Conservation (phyloP, 129 eudicot genomes). For the Escallonia herrerae region DNA sequence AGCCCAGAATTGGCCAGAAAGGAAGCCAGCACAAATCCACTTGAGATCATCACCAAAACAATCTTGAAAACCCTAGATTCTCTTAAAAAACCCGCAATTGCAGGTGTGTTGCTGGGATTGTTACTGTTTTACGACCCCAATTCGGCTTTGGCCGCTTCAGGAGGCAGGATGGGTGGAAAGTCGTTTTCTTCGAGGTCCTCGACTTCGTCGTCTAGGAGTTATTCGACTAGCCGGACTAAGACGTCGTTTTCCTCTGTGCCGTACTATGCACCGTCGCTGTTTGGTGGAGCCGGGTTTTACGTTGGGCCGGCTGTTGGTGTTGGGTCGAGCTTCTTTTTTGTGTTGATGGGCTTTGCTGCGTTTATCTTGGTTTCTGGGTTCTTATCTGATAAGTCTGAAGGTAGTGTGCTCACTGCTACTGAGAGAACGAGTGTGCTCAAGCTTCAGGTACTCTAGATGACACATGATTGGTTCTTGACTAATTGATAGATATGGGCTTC, state of each 20-base stretch:
- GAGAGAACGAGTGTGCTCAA: conserved; percentile 84
- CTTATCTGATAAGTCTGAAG: conserved; percentile 57
- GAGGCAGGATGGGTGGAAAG: conserved; percentile 80
- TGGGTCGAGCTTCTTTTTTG: conserved; percentile 52
- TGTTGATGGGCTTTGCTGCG: conserved; percentile 68
- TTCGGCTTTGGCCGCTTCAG: conserved; percentile 73
- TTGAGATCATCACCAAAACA: conserved; percentile 19
- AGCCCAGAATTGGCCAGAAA: background rate
- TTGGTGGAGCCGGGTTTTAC: conserved; percentile 65
- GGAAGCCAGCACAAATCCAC: conserved; percentile 8
- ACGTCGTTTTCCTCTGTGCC: conserved; percentile 58
- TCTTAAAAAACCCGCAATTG: conserved; percentile 48
- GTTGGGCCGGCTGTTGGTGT: conserved; percentile 74
- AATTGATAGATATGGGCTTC: no score
- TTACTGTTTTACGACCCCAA: conserved; percentile 48
- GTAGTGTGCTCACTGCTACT: conserved; percentile 69
- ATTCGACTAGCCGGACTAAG: conserved; percentile 23
- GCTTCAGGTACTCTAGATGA: conserved; percentile 59
- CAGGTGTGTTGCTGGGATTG: conserved; percentile 55
- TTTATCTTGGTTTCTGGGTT: conserved; percentile 77
- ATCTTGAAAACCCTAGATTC: conserved; percentile 29
- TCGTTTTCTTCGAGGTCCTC: conserved; percentile 50
- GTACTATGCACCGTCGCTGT: conserved; percentile 72
- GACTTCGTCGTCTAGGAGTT: conserved; percentile 40
- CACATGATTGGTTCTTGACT: no score